A percentile compares a stretch with the other conserved stretches of the same genome.
Conservation (phyloP, 2,329 filamentous ascomycete species). For the Aspergillus sp. region DNA sequence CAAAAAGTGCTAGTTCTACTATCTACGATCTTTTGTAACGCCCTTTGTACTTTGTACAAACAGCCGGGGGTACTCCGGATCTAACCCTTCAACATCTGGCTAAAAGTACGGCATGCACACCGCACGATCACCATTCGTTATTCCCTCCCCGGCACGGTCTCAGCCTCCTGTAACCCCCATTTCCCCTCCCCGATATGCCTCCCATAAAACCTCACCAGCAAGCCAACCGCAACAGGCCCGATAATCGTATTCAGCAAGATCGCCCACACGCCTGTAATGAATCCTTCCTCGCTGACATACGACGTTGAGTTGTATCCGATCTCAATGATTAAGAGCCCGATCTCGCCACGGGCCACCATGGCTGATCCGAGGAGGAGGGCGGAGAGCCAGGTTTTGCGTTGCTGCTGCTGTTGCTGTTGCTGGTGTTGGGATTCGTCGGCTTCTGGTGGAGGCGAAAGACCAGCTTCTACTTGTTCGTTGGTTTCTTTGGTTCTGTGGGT, state of each 20-base stretch:
- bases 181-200: neutral
- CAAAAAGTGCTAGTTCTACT: too few species aligned
- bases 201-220: constrained; percentile 18
- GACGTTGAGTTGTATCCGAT: constrained; percentile 26
- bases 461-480: neutral
- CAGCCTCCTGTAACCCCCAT: constrained; percentile 18
- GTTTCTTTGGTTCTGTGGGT: neutral
- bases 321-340: constrained; percentile 26
- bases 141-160: neutral
- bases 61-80: too few species aligned
- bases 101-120: too few species aligned
- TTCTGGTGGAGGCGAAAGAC: neutral
- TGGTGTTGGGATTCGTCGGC: too few species aligned
- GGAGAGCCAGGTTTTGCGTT: constrained; percentile 11
- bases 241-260: constrained; percentile 27
- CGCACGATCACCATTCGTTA: too few species aligned
- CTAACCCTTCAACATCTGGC: too few species aligned
- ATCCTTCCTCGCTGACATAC: constrained; percentile 33
- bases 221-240: constrained; percentile 20
- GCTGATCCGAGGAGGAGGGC: constrained; percentile 22
- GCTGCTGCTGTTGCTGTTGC: neutral
- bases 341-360: constrained; percentile 28
- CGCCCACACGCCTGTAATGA: constrained; percentile 24
- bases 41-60: too few species aligned
- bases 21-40: too few species aligned